Percentiles rank a stretch among this genome's conserved stretches.
phyloP scores from a whole-genome alignment of 768 basidiomycete species.

The Tremella mesenterica region DNA sequence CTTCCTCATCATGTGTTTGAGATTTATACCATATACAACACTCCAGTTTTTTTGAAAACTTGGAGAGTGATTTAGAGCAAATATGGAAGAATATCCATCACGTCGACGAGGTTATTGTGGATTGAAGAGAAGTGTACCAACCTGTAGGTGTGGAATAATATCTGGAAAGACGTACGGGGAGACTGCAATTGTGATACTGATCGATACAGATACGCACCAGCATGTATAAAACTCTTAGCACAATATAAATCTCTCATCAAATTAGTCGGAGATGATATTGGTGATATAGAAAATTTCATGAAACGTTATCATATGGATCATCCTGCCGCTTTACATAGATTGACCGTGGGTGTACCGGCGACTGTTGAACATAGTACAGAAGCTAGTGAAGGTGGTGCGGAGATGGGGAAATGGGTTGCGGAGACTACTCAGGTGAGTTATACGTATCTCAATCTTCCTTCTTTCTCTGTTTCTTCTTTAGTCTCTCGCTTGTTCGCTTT shows the following conservation, averaged over 20 bases:
- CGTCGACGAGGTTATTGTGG: too few relatives aligned
- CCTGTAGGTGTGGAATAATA: constrained; percentile 1
- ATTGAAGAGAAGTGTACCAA: too few relatives aligned
- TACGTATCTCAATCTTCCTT: background rate
- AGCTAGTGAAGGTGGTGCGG: constrained; percentile 54
- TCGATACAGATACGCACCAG: constrained; percentile 77
- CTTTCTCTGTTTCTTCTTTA: background rate
- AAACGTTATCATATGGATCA: constrained; percentile 85
- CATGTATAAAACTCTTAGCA: constrained; percentile 83
- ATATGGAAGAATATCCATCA: too few relatives aligned
- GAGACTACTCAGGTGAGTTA: constrained; percentile 80
- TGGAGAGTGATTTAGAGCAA: too few relatives aligned
- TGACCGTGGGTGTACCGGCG: constrained; percentile 88
- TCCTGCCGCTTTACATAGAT: constrained; percentile 80
- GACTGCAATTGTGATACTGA: background rate
- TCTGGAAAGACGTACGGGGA: background rate
- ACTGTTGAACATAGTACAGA: constrained; percentile 93
- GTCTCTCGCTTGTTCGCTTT: background rate
- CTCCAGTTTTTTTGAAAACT: too few relatives aligned
- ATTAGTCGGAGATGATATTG: constrained; percentile 69
- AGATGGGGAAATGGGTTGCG: constrained; percentile 93
- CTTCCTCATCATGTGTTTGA: background rate
- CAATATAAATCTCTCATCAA: constrained; percentile 98
- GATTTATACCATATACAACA: too few relatives aligned
- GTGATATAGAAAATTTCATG: constrained; percentile 78